Conservation (phyloP, 306 rosid species). For the Lagenaria siceraria region DNA sequence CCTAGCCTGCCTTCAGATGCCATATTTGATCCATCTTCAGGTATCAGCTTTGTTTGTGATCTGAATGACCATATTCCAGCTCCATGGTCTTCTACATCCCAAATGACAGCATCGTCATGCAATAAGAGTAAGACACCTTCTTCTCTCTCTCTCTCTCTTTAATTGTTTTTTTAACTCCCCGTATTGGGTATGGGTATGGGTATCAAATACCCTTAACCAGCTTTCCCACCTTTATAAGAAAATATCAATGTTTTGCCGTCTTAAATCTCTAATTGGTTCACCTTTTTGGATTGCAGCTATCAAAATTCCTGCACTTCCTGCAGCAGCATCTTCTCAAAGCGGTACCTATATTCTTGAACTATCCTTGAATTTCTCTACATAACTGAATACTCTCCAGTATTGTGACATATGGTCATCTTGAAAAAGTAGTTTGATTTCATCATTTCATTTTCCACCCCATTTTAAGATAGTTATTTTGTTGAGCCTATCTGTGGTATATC, state of each 20-base stretch:
- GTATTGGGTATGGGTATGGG: slow-evolving; percentile 1
- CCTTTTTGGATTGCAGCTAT: slow-evolving; percentile 42
- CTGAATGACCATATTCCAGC: slow-evolving; percentile 95
- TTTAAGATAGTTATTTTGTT: not conserved
- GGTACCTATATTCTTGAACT: slow-evolving; percentile 22
- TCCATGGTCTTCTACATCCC: slow-evolving; percentile 77
- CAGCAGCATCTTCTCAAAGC: slow-evolving; percentile 63
- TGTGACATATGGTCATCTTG: not conserved
- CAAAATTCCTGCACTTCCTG: slow-evolving; percentile 97
- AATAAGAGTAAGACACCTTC: slow-evolving; percentile 42
- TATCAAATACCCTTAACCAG: not conserved
- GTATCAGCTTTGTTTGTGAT: slow-evolving; percentile 87
- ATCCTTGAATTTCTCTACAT: not conserved
- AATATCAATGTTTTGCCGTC: not conserved
- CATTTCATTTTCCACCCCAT: too few species aligned
- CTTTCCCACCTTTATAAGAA: not conserved
- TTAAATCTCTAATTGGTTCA: not conserved
- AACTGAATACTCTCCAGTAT: not conserved
- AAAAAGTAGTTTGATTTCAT: not conserved
- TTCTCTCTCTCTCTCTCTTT: too few species aligned
- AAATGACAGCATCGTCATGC: slow-evolving; percentile 58
- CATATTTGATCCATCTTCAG: slow-evolving; percentile 59
- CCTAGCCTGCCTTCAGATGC: slow-evolving; percentile 96
- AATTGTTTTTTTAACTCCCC: not conserved
- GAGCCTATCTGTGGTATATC: not conserved